These are phyloP conservation scores for Leucogyrophana mollusca DNA, from an alignment of 768 basidiomycete genomes.

Conservation along the genomic window DNA sequence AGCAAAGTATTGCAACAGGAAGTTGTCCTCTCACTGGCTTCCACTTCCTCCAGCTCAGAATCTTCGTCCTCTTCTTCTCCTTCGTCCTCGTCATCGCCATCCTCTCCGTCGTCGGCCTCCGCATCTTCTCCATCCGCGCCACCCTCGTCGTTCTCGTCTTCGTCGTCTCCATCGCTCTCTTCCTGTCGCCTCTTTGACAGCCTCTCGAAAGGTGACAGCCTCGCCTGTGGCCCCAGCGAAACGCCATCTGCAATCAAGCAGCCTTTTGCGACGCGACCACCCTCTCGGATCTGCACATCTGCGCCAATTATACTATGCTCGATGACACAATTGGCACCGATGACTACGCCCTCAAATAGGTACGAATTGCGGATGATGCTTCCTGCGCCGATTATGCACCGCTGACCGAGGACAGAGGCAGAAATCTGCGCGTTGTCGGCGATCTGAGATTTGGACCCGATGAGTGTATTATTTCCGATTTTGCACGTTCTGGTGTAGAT, in stretches of 20 bases:
- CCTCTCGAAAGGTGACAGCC: constrained; percentile 66
- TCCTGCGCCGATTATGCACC: constrained; percentile 71
- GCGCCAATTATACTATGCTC: constrained; percentile 80
- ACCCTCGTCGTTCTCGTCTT: constrained; percentile 22
- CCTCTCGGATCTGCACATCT: constrained; percentile 68
- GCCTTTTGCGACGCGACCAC: constrained; percentile 66
- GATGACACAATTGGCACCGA: constrained; percentile 73
- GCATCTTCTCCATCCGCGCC: constrained; percentile 26
- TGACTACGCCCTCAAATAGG: constrained; percentile 73
- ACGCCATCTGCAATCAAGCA: constrained; percentile 84
- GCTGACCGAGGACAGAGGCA: constrained; percentile 76
- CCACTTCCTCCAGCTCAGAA: constrained; percentile 68
- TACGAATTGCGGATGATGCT: constrained; percentile 74
- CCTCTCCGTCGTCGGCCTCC: constrained; percentile 29
- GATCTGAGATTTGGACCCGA: constrained; percentile 77
- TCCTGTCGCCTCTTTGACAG: constrained; percentile 55
- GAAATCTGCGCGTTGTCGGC: constrained; percentile 63
- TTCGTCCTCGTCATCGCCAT: constrained; percentile 30
- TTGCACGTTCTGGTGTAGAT: constrained; percentile 65
- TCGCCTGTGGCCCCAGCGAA: constrained; percentile 69
- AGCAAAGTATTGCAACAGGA: neutral
- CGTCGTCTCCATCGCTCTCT: constrained; percentile 29
- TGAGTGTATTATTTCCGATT: constrained; percentile 77
- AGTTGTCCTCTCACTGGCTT: constrained; percentile 49
- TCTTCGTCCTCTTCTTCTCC: constrained; percentile 34